phyloP scores from a whole-genome alignment of 495 filamentous ascomycete genomes.

The Mytilinidion resinicola region DNA sequence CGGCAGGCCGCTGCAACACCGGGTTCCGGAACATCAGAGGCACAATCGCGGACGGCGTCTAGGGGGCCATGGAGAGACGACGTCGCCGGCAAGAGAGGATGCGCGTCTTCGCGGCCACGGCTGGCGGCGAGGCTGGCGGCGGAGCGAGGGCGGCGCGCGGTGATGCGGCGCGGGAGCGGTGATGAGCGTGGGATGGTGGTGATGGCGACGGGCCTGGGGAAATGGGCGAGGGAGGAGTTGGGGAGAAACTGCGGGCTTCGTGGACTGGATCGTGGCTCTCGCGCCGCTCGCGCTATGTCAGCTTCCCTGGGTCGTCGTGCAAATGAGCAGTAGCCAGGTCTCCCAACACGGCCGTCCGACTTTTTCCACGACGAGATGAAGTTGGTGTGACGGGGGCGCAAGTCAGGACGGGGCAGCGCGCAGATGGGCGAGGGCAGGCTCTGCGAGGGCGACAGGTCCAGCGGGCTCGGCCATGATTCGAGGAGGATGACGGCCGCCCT shows the following conservation, averaged over 20 bases:
- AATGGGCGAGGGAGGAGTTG: not conserved
- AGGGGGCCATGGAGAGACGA: not conserved
- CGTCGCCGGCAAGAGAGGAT: no score
- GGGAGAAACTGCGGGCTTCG: not conserved
- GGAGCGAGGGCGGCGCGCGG: not conserved
- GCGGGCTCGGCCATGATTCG: conserved; percentile 3
- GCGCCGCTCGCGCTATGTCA: no score
- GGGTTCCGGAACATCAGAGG: conserved; percentile 19
- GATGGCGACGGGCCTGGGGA: not conserved
- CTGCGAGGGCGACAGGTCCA: no score
- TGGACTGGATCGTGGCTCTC: conserved; percentile 6
- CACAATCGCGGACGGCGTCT: not conserved
- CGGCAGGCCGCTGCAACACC: conserved; percentile 25
- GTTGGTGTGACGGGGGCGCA: not conserved
- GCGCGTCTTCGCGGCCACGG: not conserved
- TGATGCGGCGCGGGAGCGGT: conserved; percentile 6
- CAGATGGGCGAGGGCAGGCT: not conserved
- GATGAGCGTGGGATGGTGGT: conserved; percentile 2
- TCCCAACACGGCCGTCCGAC: no score
- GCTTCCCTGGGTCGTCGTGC: no score
- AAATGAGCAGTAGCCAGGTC: no score
- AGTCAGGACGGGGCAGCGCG: not conserved
- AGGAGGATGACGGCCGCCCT: not conserved
- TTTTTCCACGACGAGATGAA: not conserved
- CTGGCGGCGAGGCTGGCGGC: not conserved